Percentiles rank a stretch among this genome's conserved stretches.
phyloP scores from a whole-genome alignment of 352 stramenopile genomes.

The Pythium scleroteichum region DNA sequence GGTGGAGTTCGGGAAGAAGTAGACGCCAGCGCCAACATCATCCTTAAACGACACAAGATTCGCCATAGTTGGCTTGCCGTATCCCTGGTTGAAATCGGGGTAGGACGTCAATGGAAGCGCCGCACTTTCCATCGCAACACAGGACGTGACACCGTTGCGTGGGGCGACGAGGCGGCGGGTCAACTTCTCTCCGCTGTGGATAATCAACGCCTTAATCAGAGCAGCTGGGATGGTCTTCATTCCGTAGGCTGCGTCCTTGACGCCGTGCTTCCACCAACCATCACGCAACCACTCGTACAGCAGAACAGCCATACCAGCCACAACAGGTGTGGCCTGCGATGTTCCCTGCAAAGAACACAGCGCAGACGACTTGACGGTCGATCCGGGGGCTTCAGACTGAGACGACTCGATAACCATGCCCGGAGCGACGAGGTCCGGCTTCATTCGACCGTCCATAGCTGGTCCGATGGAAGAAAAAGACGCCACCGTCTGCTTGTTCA shows the following conservation, averaged over 20 bases:
- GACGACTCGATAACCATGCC: slow-evolving; percentile 74
- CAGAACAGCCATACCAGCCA: slow-evolving; percentile 76
- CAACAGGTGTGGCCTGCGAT: slow-evolving; percentile 81
- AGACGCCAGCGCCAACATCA: slow-evolving; percentile 23
- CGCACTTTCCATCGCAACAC: slow-evolving; percentile 43
- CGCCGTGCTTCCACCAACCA: slow-evolving; percentile 73
- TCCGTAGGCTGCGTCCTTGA: slow-evolving; percentile 54
- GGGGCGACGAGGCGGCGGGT: slow-evolving; percentile 45
- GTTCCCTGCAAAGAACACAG: slow-evolving; percentile 70
- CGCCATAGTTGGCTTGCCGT: slow-evolving; percentile 68
- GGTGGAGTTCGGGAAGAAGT: slow-evolving; percentile 37
- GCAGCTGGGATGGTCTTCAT: slow-evolving; percentile 58
- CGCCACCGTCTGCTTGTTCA: slow-evolving; percentile 68
- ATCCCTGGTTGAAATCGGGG: slow-evolving; percentile 75
- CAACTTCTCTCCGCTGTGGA: slow-evolving; percentile 78
- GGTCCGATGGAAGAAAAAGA: slow-evolving; percentile 74
- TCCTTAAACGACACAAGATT: slow-evolving; percentile 56
- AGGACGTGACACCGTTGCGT: slow-evolving; percentile 49
- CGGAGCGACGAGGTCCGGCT: slow-evolving; percentile 77
- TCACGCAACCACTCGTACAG: slow-evolving; percentile 88
- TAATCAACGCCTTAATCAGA: slow-evolving; percentile 82
- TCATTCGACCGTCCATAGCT: slow-evolving; percentile 67
- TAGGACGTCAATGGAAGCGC: slow-evolving; percentile 38
- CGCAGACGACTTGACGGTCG: slow-evolving; percentile 40
- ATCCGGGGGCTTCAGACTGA: slow-evolving; percentile 49